A percentile compares a stretch with the other conserved stretches of the same genome.
phyloP scores from a whole-genome alignment of 345 rosid species.

The Rhodomyrtus tomentosa region DNA sequence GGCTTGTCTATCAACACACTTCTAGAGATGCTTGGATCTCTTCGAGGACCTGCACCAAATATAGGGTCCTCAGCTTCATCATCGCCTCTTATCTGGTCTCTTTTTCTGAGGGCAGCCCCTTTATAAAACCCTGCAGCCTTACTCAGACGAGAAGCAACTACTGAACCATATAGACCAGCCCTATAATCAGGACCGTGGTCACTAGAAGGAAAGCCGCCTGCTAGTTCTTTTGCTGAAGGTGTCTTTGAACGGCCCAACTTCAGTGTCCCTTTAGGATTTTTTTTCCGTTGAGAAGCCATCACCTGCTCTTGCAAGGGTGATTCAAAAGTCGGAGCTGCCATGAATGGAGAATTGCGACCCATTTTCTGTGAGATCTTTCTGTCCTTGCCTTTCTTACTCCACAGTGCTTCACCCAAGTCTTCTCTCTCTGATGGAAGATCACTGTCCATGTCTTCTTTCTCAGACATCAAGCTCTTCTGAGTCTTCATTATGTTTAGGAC shows the following conservation, averaged over 20 bases:
- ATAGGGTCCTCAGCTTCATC: constrained; percentile 49
- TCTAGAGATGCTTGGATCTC: constrained; percentile 21
- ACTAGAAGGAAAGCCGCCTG: constrained; percentile 24
- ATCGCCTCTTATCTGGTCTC: constrained; percentile 35
- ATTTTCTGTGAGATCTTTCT: constrained; percentile 33
- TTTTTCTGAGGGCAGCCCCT: constrained; percentile 29
- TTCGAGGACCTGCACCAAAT: constrained; percentile 47
- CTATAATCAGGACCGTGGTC: constrained; percentile 36
- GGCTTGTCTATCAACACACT: constrained; percentile 23
- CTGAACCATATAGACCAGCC: constrained; percentile 28
- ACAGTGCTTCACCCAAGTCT: constrained; percentile 40
- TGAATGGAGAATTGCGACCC: constrained; percentile 26
- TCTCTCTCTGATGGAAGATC: constrained; percentile 56
- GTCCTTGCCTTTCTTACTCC: constrained; percentile 53
- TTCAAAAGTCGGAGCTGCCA: constrained; percentile 33
- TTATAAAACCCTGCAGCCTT: constrained; percentile 30
- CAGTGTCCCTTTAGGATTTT: constrained; percentile 46
- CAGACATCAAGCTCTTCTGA: constrained; percentile 73
- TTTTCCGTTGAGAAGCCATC: constrained; percentile 39
- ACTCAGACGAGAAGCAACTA: constrained; percentile 23
- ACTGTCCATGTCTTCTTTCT: constrained; percentile 56
- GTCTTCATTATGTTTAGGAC: constrained; percentile 74
- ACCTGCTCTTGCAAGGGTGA: constrained; percentile 29
- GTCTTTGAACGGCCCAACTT: constrained; percentile 43
- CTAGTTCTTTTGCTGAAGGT: constrained; percentile 24